Evolutionary conservation across 768 basidiomycete species (phyloP).

Genomic region (Boletellus ananiceps): DNA sequence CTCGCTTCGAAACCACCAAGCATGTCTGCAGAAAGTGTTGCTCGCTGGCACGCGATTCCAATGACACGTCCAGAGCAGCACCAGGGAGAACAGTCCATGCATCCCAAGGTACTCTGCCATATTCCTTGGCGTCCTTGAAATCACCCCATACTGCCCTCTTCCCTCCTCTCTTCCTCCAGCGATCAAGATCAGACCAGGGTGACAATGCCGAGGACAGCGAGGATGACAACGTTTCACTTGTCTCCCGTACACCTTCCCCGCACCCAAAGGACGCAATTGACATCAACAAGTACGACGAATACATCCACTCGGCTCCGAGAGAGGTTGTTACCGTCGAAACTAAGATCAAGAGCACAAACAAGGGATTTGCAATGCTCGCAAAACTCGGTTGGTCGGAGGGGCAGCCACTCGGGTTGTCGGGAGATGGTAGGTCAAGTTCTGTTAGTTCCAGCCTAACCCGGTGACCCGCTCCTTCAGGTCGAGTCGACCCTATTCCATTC

Average conservation of each 20-base stretch:
- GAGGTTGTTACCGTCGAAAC: slow-evolving; percentile 81
- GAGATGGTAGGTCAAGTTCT: slow-evolving; percentile 50
- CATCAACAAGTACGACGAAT: slow-evolving; percentile 65
- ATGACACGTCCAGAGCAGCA: slow-evolving; percentile 33
- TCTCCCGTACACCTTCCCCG: slow-evolving; percentile 78
- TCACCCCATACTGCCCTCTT: slow-evolving; percentile 54
- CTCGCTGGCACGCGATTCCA: slow-evolving; percentile 72
- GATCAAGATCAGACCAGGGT: slow-evolving; percentile 41
- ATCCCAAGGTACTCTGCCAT: slow-evolving; percentile 66
- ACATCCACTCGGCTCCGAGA: slow-evolving; percentile 43
- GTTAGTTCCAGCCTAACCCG: not conserved
- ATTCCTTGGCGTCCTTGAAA: slow-evolving; percentile 40
- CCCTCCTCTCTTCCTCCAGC: slow-evolving; percentile 52
- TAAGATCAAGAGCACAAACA: slow-evolving; percentile 72
- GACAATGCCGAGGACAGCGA: slow-evolving; percentile 42
- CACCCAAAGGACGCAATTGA: slow-evolving; percentile 46
- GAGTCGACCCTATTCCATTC: slow-evolving; percentile 81
- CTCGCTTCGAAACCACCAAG: not conserved
- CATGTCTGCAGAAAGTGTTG: slow-evolving; percentile 64
- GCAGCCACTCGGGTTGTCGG: slow-evolving; percentile 68
- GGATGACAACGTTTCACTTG: slow-evolving; percentile 67
- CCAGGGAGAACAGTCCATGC: slow-evolving; percentile 27
- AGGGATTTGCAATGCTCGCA: slow-evolving; percentile 73
- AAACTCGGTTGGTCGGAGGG: slow-evolving; percentile 85
- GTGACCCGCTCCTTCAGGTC: slow-evolving; percentile 42